A percentile compares a stretch with the other conserved stretches of the same genome.
These are phyloP conservation scores for Andrographis paniculata DNA, from an alignment of 305 asterid species.

Conservation along the genomic window DNA sequence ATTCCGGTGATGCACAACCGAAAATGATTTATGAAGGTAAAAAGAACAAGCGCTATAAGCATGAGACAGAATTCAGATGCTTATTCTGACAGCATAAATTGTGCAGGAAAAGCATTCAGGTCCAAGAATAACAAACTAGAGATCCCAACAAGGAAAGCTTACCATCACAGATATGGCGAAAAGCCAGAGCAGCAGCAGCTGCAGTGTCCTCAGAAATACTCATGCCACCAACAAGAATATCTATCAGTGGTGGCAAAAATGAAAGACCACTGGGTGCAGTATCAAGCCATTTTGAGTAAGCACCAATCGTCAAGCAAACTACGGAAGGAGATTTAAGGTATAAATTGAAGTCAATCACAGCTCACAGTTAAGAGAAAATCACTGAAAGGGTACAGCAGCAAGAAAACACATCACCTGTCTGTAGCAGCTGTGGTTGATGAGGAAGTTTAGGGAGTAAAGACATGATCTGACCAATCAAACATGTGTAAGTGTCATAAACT, in stretches of 20 bases:
- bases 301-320: slow-evolving; percentile 89
- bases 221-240: slow-evolving; percentile 94
- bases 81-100: not conserved
- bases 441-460: slow-evolving; percentile 89
- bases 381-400: slow-evolving; percentile 6
- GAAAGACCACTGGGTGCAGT: slow-evolving; percentile 73
- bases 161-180: slow-evolving; percentile 91
- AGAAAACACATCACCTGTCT: slow-evolving; percentile 54
- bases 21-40: too few species aligned
- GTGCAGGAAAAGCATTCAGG: not conserved
- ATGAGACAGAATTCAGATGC: not conserved
- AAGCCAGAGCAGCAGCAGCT: slow-evolving; percentile 91
- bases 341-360: slow-evolving; percentile 14
- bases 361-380: slow-evolving; percentile 12
- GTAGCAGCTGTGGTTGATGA: slow-evolving; percentile 88
- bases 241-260: slow-evolving; percentile 75
- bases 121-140: not conserved
- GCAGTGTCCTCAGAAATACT: slow-evolving; percentile 90
- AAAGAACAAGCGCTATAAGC: too few species aligned
- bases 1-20: too few species aligned
- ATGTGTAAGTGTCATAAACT: slow-evolving; percentile 13
- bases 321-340: slow-evolving; percentile 17
- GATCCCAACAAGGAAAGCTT: slow-evolving; percentile 21
- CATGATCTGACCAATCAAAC: slow-evolving; percentile 55
- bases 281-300: slow-evolving; percentile 95